A percentile compares a stretch with the other conserved stretches of the same genome.
phyloP scores from a whole-genome alignment of 192 early-diverging fungal genomes.

The Obelidium mucronatum region DNA sequence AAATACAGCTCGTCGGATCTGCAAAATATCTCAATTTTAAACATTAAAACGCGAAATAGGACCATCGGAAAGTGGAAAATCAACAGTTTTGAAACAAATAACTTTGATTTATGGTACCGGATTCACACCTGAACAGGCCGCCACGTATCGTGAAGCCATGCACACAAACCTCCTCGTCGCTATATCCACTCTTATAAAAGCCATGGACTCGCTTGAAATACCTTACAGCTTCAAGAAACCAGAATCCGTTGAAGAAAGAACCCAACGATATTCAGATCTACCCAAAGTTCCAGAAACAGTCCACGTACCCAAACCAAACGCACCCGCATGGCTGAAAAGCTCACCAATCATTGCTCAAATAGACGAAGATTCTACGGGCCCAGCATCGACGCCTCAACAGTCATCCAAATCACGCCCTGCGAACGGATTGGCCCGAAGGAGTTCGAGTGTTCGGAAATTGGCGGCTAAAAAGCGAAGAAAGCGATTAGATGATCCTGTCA shows the following conservation, averaged over 20 bases:
- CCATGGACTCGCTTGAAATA: constrained; percentile 29
- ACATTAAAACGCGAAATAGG: not conserved
- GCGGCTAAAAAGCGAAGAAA: too few relatives aligned
- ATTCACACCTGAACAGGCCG: constrained; percentile 4
- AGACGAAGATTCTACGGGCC: too few relatives aligned
- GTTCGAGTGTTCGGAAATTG: too few relatives aligned
- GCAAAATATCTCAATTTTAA: too few relatives aligned
- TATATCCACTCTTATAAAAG: constrained; percentile 8
- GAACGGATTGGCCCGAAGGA: not conserved
- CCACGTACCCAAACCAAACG: too few relatives aligned
- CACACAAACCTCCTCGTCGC: not conserved
- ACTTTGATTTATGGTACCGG: constrained; percentile 27
- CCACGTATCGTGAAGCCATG: not conserved
- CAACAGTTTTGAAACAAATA: constrained; percentile 32
- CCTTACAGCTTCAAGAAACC: constrained; percentile 13
- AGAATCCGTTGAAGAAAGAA: not conserved
- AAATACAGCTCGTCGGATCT: too few relatives aligned
- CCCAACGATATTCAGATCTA: not conserved
- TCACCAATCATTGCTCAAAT: too few relatives aligned
- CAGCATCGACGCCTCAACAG: too few relatives aligned
- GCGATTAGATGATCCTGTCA: not conserved
- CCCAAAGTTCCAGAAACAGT: too few relatives aligned
- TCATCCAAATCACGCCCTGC: too few relatives aligned
- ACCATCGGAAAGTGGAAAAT: constrained; percentile 34
- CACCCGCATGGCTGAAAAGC: too few relatives aligned